phyloP scores from a whole-genome alignment of 1,284 basidiomycete species.

The Ustilago lituana region DNA sequence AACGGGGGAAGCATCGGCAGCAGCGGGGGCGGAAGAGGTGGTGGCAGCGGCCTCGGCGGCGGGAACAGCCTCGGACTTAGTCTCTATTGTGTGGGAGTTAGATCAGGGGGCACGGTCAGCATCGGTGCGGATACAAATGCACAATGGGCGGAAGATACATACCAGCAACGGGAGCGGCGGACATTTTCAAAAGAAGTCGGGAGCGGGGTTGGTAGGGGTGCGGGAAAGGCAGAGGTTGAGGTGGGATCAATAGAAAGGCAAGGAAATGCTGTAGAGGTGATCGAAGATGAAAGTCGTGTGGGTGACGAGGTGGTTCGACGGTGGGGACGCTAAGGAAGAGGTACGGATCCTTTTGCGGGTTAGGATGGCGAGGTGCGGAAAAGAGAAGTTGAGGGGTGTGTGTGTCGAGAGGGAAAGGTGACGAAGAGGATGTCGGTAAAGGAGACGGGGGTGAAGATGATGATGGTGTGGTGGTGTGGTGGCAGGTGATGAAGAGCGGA shows the following conservation, averaged over 20 bases:
- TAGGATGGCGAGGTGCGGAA: slow-evolving; percentile 1
- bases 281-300: slow-evolving; percentile 5
- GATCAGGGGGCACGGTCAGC: no score
- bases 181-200: slow-evolving; percentile 11
- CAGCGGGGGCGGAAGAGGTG: slow-evolving; percentile 11
- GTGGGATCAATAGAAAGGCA: slow-evolving; percentile 2
- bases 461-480: slow-evolving; percentile 10
- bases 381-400: not conserved
- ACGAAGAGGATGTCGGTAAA: slow-evolving; percentile 16
- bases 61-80: slow-evolving; percentile 32
- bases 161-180: slow-evolving; percentile 25
- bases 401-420: slow-evolving; percentile 10
- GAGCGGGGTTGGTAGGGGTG: not conserved
- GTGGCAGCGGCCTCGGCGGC: slow-evolving; percentile 12
- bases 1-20: slow-evolving; percentile 15
- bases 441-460: slow-evolving; percentile 14
- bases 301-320: slow-evolving; percentile 1
- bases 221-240: slow-evolving; percentile 1
- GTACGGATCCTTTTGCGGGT: slow-evolving; percentile 1
- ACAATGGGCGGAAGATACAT: slow-evolving; percentile 3
- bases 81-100: slow-evolving; percentile 9
- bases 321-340: slow-evolving; percentile 4
- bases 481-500: not conserved
- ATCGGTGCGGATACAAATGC: not conserved
- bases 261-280: no score